Base-by-base conservation (phyloP, 257 asterid species). In the Plantago elongata region DNA sequence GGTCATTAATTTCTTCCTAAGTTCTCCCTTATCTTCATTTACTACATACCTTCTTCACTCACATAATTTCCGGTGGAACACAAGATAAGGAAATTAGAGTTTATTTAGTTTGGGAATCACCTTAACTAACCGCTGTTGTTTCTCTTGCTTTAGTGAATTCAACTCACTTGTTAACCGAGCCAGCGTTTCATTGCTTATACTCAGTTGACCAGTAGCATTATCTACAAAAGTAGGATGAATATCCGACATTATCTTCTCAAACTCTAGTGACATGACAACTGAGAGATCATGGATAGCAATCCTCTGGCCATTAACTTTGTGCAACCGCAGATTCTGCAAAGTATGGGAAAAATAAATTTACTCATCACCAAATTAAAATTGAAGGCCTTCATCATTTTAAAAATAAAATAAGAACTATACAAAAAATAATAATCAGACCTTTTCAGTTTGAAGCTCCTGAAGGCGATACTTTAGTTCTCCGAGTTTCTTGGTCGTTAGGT, bases 381-480 rank as follows among this genome's bases (percentile, higher is more conserved):
- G 40, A 34, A 34, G 3, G 40, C 40, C 40, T 34, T 12, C 13
- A 22, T 15, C 7, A 54, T 38, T 22, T 22, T 22, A 54, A 54
- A 29, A 40, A 54, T 15, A 51, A 16, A 51, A 51, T 34, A 51
- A 16, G n/a, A 51, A 51, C 34, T 18, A 51, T 1, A 8, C 6
- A 52, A 54, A 15, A 54, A 10, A 11, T 9, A 54, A 54, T 47
- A 13, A 63, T 17, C 71, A 44, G 67, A 87, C 95, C 90, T 68
- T 87, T 77, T 87, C 95, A 47, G 69, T 73, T 54, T 80, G 84
- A 77, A 87, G 90, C 73, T 82, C 94, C 72, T 84, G 80, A 51
- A 87, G 87, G 47, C 70, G 86, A 51, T 72, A 75, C 61, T 77
- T 84, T 66, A 84, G 54, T 68, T 84, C 85, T 73, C 71, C 83